Percentiles rank a stretch among this genome's conserved stretches.
Evolutionary conservation across 139 green algal genomes (phyloP).

Genomic region (Ettlia oleoabundans): DNA sequence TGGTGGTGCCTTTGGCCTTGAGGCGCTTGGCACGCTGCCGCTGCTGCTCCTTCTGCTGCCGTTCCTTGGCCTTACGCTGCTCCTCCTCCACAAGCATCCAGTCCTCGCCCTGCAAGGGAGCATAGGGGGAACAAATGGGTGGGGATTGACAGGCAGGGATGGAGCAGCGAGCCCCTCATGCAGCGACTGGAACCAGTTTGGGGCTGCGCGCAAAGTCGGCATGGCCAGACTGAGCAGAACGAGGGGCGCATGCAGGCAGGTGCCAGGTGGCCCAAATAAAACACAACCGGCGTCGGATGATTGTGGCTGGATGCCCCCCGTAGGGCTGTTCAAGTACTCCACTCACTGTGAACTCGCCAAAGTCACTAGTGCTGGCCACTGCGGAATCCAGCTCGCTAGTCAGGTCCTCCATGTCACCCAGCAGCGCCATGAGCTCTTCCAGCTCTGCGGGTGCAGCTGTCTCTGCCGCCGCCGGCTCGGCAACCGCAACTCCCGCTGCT

Average conservation of each 20-base stretch:
- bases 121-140: too few relatives aligned
- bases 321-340: too few relatives aligned
- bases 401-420: conserved; percentile 7
- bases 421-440: neutral
- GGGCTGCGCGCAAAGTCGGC: too few relatives aligned
- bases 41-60: neutral
- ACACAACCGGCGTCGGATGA: too few relatives aligned
- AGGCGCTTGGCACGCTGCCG: neutral
- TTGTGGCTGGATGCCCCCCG: too few relatives aligned
- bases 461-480: neutral
- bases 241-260: too few relatives aligned
- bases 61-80: conserved; percentile 3
- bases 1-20: conserved; percentile 18
- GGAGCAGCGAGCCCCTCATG: too few relatives aligned
- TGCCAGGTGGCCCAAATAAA: too few relatives aligned
- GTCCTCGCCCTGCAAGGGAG: conserved; percentile 11
- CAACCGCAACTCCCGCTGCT: neutral
- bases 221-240: too few relatives aligned
- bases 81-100: neutral
- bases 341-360: conserved; percentile 6
- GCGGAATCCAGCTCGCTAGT: conserved; percentile 5
- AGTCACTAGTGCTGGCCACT: conserved; percentile 1
- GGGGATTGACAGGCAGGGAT: too few relatives aligned
- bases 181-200: too few relatives aligned
- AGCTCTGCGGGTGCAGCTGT: neutral